Conservation (phyloP, 2,329 filamentous ascomycete species). For the Aspergillus cejpii region DNA sequence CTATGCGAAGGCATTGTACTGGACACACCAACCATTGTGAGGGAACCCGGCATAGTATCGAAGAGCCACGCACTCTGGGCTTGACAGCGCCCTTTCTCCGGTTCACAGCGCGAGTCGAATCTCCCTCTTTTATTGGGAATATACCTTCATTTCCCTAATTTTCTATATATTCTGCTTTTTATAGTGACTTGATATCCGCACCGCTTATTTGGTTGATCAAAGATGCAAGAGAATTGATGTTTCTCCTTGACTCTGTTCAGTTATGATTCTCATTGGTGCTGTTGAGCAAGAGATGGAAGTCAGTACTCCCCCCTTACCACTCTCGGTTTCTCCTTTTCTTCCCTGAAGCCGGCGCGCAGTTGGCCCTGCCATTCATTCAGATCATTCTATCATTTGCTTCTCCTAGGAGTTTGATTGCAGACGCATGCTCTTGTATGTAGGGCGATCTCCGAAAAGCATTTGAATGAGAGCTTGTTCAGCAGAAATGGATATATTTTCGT, state of each 20-base stretch:
- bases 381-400: neutral
- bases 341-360: neutral
- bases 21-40: neutral
- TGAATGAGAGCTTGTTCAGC: neutral
- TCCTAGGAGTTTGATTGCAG: neutral
- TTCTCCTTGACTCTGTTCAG: conserved; percentile 2
- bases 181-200: conserved; percentile 7
- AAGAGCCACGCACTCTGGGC: too few relatives aligned
- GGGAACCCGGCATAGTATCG: too few relatives aligned
- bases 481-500: neutral
- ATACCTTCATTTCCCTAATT: neutral
- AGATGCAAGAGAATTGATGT: conserved; percentile 3
- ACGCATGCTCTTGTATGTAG: neutral
- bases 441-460: neutral
- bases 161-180: neutral
- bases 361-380: neutral
- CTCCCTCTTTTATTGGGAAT: neutral
- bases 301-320: neutral
- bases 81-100: too few relatives aligned
- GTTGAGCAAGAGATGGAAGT: neutral
- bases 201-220: neutral
- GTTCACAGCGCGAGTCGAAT: neutral
- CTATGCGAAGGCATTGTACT: neutral
- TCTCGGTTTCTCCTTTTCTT: neutral
- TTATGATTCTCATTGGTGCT: neutral